Base-by-base conservation (phyloP, 805 yeast genomes). In the Komagataella kurtzmanii region DNA sequence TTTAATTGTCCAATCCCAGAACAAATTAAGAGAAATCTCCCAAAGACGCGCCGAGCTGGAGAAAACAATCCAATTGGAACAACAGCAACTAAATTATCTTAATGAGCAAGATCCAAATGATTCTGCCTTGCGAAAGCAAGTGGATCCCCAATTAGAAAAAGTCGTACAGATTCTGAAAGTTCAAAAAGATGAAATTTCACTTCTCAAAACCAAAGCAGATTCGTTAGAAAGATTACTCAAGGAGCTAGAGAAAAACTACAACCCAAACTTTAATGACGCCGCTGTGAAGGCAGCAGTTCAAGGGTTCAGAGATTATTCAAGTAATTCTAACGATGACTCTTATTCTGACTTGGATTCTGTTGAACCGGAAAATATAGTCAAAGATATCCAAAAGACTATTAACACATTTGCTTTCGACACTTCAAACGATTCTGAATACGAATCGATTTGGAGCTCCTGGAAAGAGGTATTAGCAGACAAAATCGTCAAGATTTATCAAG, bases 261-360 rank as follows among this genome's bases (percentile, higher is more conserved):
- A 88, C 58, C 87, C 85, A 49, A 85, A 88, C 59, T 79, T 88
- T 67, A 88, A 90, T 61, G 97, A 90, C 65, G 79, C 80, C 6
- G 95, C 90, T 0, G 97, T 90, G 17, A 88, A 88, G 63, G 75
- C 71, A 18, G 81, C 90, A 1, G 81, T 88, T 17, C 69, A 75
- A 17, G 68, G 69, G 0, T 83, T 65, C 60, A 77, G 76, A 47
- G 74, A 77, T 55, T 72, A 75, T 56, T 57, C 65, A 7, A 73
- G 76, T 8, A 74, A 74, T 30, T 30, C 40, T 14, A 30, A 14
- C 40, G 40, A 10, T 4, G 14, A 30, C 14, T 30, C 40, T 8
- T 10, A 30, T 30, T 14, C 40, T 30, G 40, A 30, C 14, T 30
- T 30, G 40, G 40, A 30, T 14, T 14, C 12, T 30, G 40, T 30